These are phyloP conservation scores for Setaria italica DNA, from an alignment of 202 grass and related monocot genomes.

Conservation along the genomic window DNA sequence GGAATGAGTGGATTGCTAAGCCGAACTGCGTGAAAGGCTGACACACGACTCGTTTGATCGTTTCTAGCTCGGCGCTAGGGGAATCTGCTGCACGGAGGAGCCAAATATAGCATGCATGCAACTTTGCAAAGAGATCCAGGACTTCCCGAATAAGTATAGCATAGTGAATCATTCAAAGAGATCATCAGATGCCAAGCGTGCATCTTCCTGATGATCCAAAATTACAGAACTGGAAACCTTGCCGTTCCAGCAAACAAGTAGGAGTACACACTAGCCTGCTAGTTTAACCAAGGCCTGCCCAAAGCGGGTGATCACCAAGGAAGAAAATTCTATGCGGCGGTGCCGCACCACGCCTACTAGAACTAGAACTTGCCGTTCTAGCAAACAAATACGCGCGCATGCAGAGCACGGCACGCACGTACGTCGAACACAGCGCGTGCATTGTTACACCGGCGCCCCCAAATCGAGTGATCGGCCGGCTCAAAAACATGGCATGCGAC, in stretches of 20 bases:
- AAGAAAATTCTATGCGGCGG: too few relatives aligned
- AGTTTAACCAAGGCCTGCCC: constrained; percentile 22
- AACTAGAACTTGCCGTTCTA: constrained; percentile 39
- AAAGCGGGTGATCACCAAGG: not conserved
- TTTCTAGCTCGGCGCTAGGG: too few relatives aligned
- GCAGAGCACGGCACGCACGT: constrained; percentile 22
- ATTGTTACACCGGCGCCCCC: not conserved
- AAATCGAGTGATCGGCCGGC: not conserved
- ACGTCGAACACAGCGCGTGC: not conserved
- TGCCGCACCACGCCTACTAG: not conserved
- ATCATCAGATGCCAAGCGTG: not conserved
- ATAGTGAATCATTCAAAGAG: constrained; percentile 4
- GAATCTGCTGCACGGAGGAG: too few relatives aligned
- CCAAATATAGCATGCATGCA: not conserved
- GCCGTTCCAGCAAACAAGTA: constrained; percentile 52
- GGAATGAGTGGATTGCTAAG: too few relatives aligned
- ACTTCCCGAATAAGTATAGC: constrained; percentile 9
- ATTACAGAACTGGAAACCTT: constrained; percentile 28
- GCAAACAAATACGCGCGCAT: constrained; percentile 44
- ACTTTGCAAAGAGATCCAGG: not conserved
- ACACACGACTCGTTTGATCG: too few relatives aligned
- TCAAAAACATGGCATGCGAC: constrained; percentile 42
- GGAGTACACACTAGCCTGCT: constrained; percentile 6
- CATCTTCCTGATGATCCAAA: not conserved
- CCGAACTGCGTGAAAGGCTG: too few relatives aligned